Base-by-base conservation (phyloP, 257 asterid genomes). In the Gynochthodes officinalis region DNA sequence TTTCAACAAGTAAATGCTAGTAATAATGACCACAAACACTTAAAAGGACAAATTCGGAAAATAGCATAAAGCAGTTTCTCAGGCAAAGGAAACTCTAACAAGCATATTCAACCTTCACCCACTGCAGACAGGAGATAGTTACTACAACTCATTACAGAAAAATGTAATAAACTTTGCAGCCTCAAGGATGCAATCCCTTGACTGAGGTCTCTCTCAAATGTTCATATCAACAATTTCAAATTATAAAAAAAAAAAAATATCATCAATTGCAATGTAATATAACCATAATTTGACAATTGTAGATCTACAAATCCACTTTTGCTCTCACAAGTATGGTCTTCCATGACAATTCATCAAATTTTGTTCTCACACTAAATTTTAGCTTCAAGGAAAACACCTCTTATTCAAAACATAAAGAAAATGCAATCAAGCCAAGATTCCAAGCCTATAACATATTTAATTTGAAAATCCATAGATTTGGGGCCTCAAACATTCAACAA, bases 101-200 rank as follows among this genome's bases (percentile, higher is more conserved):
- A 32, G 49, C 7, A 68, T 37, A 19, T 68, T 50, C 73, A 68
- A 68, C 40, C 62, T 67, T 32, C 44, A 19, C 10, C 13, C 32
- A 50, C 5, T n/a, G 28, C 21, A 6, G 27, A 28, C 28, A 66
- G 39, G 71, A 62, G 2, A 54, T n/a, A 60, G 35, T 21, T 10
- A 37, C 0, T 30, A 30, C 15, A 13, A 1, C 23, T 12, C 23
- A 32, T 61, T 13, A 35, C 30, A 30, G 16, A 5, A 63, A 21
- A 14, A 19, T 7, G 66, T 16, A 37, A 39, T 7, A 42, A 63
- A 21, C 23, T 19, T 63, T n/a, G 19, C 10, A 2, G n/a, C 68
- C 32, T 14, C 49, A 5, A 33, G 23, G 35, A 0, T 55, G n/a
- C 10, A 19, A 61, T 28, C 39, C 66, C 66, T 55, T 53, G 12